A percentile compares a stretch with the other conserved stretches of the same genome.
phyloP scores from a whole-genome alignment of 306 rosid species.

The Rosa multiflora region DNA sequence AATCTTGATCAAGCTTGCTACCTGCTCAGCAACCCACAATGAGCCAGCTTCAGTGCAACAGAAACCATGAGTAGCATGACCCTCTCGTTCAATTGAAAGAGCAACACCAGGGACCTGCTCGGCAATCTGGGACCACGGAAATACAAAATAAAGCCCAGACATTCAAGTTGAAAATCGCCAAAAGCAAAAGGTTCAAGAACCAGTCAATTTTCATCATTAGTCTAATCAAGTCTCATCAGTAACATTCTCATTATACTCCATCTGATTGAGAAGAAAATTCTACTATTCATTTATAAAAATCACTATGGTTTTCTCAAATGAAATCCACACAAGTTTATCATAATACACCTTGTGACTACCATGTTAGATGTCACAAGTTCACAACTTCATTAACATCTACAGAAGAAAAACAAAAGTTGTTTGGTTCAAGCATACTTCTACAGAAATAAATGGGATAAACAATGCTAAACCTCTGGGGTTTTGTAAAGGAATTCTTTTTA shows the following conservation, averaged over 20 bases:
- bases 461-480: background rate
- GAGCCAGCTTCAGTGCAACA: conserved; percentile 82
- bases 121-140: conserved; percentile 55
- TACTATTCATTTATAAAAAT: background rate
- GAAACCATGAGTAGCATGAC: conserved; percentile 67
- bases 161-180: conserved; percentile 21
- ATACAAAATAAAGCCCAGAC: conserved; percentile 3
- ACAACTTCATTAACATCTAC: background rate
- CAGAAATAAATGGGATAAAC: background rate
- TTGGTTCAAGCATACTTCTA: background rate
- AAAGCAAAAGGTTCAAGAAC: background rate
- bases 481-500: background rate
- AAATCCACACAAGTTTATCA: background rate
- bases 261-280: background rate
- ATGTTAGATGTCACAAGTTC: background rate
- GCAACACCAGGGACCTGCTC: conserved; percentile 65
- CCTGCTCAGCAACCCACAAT: conserved; percentile 76
- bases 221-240: background rate
- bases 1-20: conserved; percentile 63
- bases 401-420: background rate
- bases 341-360: background rate
- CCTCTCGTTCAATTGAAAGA: conserved; percentile 62
- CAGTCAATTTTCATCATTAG: background rate
- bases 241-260: conserved; percentile 1
- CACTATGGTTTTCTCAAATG: background rate